These are phyloP conservation scores for Kentomonas sorsogonicus DNA, from an alignment of 208 protist genomes.

Conservation along the genomic window DNA sequence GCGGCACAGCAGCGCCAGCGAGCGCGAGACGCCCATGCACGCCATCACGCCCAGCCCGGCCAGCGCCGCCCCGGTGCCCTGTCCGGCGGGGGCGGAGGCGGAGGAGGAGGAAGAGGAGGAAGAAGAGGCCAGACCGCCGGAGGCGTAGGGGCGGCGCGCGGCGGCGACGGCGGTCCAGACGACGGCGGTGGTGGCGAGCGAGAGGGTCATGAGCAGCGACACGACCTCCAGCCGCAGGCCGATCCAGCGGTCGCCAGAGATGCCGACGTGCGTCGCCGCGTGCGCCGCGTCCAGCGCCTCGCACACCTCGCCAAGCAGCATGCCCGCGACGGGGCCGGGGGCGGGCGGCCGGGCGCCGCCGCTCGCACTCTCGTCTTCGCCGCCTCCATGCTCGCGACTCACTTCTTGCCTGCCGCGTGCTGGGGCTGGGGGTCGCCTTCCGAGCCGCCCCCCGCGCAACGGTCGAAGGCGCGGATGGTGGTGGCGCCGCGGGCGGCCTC, in stretches of 20 bases:
- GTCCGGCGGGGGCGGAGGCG: too few relatives aligned
- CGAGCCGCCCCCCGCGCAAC: too few relatives aligned
- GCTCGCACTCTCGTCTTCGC: too few relatives aligned
- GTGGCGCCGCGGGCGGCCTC: constrained; percentile 54
- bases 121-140: too few relatives aligned
- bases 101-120: too few relatives aligned
- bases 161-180: constrained; percentile 37
- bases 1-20: constrained; percentile 48
- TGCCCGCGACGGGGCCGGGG: too few relatives aligned
- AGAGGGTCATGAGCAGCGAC: constrained; percentile 54
- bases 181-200: constrained; percentile 53
- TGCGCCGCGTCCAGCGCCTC: constrained; percentile 57
- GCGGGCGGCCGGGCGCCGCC: too few relatives aligned
- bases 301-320: constrained; percentile 43
- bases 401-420: too few relatives aligned
- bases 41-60: constrained; percentile 61
- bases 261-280: constrained; percentile 38
- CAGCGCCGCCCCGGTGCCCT: constrained; percentile 27
- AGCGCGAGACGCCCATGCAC: too few relatives aligned
- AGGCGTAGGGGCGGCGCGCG: too few relatives aligned
- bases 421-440: too few relatives aligned
- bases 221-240: constrained; percentile 66
- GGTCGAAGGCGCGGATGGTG: constrained; percentile 57
- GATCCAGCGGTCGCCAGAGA: constrained; percentile 67
- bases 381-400: too few relatives aligned